phyloP scores from a whole-genome alignment of 23 red algal genomes.

The Pyropia yezoensis region DNA sequence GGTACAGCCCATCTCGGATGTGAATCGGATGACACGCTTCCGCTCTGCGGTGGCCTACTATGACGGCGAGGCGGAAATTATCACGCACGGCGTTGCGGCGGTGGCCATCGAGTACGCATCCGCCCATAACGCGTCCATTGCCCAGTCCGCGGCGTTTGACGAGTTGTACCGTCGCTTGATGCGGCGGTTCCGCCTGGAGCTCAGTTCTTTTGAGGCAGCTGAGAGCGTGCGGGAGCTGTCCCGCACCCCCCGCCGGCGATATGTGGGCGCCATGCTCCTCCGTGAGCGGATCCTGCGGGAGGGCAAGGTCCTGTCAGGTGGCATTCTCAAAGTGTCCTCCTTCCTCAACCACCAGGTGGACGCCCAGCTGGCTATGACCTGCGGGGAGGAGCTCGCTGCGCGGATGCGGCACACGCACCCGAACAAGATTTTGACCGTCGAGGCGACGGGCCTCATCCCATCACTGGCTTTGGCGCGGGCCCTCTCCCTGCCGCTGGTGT shows the following conservation, averaged over 20 bases:
- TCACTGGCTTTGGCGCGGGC: slow-evolving; percentile 34
- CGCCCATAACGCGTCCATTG: slow-evolving; percentile 23
- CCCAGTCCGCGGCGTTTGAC: slow-evolving; percentile 60
- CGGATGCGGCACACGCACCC: slow-evolving; percentile 56
- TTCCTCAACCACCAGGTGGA: slow-evolving; percentile 95
- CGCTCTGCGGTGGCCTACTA: slow-evolving; percentile 50
- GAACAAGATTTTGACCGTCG: slow-evolving; percentile 84
- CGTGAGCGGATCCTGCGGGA: slow-evolving; percentile 60
- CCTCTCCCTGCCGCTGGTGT: slow-evolving; percentile 68
- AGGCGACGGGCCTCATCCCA: slow-evolving; percentile 71
- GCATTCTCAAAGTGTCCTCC: slow-evolving; percentile 77
- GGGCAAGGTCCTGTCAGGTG: slow-evolving; percentile 59
- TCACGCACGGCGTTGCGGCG: slow-evolving; percentile 15
- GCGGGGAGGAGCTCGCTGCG: slow-evolving; percentile 74
- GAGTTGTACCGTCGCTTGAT: slow-evolving; percentile 56
- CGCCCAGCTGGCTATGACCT: slow-evolving; percentile 62
- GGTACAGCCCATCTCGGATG: slow-evolving; percentile 56
- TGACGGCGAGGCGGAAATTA: slow-evolving; percentile 79
- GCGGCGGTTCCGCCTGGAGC: slow-evolving; percentile 21
- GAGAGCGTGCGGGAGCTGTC: background rate
- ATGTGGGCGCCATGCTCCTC: slow-evolving; percentile 57
- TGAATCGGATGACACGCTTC: slow-evolving; percentile 52
- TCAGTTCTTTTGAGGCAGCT: slow-evolving; percentile 20
- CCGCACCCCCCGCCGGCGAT: background rate
- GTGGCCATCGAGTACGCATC: slow-evolving; percentile 53